phyloP scores from a whole-genome alignment of 495 filamentous ascomycete genomes.

The Lepidopterella palustris region DNA sequence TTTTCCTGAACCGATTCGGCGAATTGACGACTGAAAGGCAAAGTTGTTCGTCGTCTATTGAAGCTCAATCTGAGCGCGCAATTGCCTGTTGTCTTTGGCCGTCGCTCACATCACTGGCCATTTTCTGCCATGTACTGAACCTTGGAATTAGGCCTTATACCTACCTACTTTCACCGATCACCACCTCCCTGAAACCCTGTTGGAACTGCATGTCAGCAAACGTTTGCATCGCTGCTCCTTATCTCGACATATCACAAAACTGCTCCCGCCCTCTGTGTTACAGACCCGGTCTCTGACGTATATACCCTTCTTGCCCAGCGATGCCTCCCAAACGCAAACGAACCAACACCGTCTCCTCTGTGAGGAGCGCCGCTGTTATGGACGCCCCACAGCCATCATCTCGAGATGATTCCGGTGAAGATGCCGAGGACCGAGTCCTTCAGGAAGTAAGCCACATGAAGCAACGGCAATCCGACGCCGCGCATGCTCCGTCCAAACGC shows the following conservation, averaged over 20 bases:
- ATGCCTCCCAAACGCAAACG: slow-evolving; percentile 30
- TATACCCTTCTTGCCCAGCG: neutral
- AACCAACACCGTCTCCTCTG: slow-evolving; percentile 20
- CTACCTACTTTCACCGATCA: neutral
- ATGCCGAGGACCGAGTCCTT: slow-evolving; percentile 27
- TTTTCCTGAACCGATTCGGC: neutral
- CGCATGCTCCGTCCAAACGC: slow-evolving; percentile 21
- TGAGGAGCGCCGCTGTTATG: slow-evolving; percentile 9
- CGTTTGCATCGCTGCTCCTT: too few species aligned
- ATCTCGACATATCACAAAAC: too few species aligned
- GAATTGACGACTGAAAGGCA: too few species aligned
- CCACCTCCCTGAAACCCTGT: neutral
- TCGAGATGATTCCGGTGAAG: slow-evolving; percentile 28
- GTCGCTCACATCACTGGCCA: too few species aligned
- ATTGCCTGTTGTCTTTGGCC: too few species aligned
- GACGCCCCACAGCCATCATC: slow-evolving; percentile 28
- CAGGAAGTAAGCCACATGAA: slow-evolving; percentile 27
- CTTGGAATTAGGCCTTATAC: too few species aligned
- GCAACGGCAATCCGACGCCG: slow-evolving; percentile 18
- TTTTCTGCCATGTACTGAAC: too few species aligned
- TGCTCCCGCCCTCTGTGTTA: neutral
- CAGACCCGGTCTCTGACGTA: too few species aligned
- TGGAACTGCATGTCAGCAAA: neutral
- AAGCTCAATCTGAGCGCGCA: too few species aligned
- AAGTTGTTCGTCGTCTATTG: too few species aligned